A percentile compares a stretch with the other conserved stretches of the same genome.
Evolutionary conservation across 768 basidiomycete species (phyloP).

Genomic region (Auriscalpium orientale): DNA sequence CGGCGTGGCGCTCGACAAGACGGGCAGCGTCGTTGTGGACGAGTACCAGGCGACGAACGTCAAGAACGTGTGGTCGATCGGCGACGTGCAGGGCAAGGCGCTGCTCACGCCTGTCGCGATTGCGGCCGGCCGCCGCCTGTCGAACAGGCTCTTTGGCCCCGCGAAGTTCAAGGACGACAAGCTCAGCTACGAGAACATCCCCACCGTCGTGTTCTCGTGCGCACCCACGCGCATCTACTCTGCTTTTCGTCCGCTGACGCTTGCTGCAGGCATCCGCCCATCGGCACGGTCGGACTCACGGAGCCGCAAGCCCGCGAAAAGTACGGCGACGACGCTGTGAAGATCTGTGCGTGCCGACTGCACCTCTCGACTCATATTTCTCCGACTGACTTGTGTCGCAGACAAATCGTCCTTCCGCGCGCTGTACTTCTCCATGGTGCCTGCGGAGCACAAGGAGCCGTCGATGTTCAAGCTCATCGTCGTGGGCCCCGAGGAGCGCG

Average conservation of each 20-base stretch:
- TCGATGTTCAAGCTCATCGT: conserved; percentile 89
- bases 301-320: conserved; percentile 84
- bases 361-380: background rate
- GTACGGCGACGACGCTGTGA: conserved; percentile 75
- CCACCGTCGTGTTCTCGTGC: conserved; percentile 95
- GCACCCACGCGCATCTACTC: conserved; percentile 23
- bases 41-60: conserved; percentile 83
- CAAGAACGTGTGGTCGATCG: conserved; percentile 69
- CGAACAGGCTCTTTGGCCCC: conserved; percentile 87
- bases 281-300: conserved; percentile 92
- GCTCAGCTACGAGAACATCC: conserved; percentile 82
- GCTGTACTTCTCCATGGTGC: conserved; percentile 89
- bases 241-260: background rate
- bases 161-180: conserved; percentile 83
- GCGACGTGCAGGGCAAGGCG: conserved; percentile 90
- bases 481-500: conserved; percentile 83
- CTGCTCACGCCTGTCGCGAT: conserved; percentile 96
- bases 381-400: conserved; percentile 22
- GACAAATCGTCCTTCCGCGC: conserved; percentile 77
- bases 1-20: conserved; percentile 66
- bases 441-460: conserved; percentile 89
- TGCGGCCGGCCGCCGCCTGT: conserved; percentile 83
- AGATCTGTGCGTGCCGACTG: conserved; percentile 64
- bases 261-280: conserved; percentile 73
- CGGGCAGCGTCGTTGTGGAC: conserved; percentile 84